phyloP scores from a whole-genome alignment of 73 alveolate species.

The Paramecium caudatum region DNA sequence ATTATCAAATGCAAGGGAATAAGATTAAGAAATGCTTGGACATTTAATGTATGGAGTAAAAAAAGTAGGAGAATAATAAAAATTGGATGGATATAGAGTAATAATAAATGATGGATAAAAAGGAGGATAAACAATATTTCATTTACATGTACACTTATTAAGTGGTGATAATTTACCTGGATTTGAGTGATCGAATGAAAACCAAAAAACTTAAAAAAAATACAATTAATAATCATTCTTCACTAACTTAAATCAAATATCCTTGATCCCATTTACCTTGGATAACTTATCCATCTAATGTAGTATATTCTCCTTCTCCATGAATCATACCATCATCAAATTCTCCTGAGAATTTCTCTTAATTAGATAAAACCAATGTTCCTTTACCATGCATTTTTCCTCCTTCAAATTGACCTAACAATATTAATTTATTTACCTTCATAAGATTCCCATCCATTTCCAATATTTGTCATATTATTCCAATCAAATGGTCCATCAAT shows the following conservation, averaged over 20 bases:
- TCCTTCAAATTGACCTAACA: conserved; percentile 8
- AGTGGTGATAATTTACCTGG: conserved; percentile 89
- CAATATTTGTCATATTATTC: conserved; percentile 46
- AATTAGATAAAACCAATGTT: background rate
- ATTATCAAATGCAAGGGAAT: conserved; percentile 86
- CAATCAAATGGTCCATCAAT: background rate
- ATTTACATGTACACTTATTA: conserved; percentile 92
- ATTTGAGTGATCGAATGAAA: conserved; percentile 61
- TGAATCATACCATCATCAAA: conserved; percentile 67
- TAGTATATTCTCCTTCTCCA: conserved; percentile 49
- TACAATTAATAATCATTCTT: too few species aligned
- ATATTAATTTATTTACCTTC: background rate
- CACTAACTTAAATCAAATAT: background rate
- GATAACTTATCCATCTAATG: background rate
- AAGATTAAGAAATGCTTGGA: conserved; percentile 88
- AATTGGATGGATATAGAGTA: conserved; percentile 94
- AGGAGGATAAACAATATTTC: conserved; percentile 90
- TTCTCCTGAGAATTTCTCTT: conserved; percentile 30
- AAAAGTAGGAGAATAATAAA: conserved; percentile 86
- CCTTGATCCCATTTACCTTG: conserved; percentile 37
- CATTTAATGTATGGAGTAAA: conserved; percentile 87
- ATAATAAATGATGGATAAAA: conserved; percentile 93
- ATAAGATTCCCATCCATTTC: conserved; percentile 58
- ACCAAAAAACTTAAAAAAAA: too few species aligned
- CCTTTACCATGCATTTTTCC: conserved; percentile 58